Base-by-base conservation (phyloP, 2,329 filamentous ascomycete genomes). In the Fusarium paranaense region DNA sequence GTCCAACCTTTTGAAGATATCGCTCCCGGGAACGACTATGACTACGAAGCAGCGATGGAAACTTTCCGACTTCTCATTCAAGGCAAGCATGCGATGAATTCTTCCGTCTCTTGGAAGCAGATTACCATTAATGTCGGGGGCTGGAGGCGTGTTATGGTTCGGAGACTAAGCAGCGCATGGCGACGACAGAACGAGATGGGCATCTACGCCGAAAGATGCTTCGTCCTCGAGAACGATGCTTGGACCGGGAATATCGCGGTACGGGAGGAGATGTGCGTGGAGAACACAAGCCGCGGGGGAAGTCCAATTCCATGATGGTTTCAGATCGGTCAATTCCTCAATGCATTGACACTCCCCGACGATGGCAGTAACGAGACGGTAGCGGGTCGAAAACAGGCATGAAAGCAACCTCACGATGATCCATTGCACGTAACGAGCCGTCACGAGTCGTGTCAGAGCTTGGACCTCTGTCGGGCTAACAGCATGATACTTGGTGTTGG, bases 51-150 rank as follows among this genome's bases (percentile, higher is more conserved):
- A 5, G 82, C 82, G 2, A 77, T 82, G 73, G 67, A 78, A 30
- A 82, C 76, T 1, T 80, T 87, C 42, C 71, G 72, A 10, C 67
- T 77, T 10, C 77, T 87, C n/a, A 52, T 82, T 5, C 72, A 77
- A 9, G 74, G 73, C 35, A 82, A 82, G 69, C 71, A 52, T n/a
- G 47, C 8, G 71, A 30, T 72, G 72, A 16, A 45, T 35, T 11
- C 67, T 10, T 62, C 64, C 7, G 57, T 74, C 2, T 74, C 79
- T 2, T 87, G 84, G 85, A 81, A 78, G 58, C 77, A 76, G 33
- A 81, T 87, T 62, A 84, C 82, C n/a, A 79, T 88, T 66, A 87
- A 86, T 35, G 83, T 87, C 2, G 86, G 86, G 6, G 86, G 85
- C 9, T 87, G 86, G 86, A 82, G 81, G 52, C 82, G 80, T 13